Evolutionary conservation across 2,329 filamentous ascomycete species (phyloP), one percentile per base, ranked within the genome.

Genomic region (Botrytis deweyae): DNA sequence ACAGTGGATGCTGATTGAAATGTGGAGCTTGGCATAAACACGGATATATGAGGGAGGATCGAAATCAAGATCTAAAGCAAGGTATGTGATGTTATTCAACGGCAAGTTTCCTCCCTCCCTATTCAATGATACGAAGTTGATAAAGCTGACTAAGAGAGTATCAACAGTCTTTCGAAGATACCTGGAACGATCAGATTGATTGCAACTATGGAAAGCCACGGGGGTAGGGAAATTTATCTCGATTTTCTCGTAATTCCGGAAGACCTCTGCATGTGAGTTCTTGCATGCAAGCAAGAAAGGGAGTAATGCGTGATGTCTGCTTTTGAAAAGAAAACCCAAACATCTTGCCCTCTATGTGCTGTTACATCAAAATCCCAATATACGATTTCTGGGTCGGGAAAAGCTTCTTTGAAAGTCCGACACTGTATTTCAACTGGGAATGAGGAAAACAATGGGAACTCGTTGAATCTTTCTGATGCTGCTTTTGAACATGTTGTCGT

Each of bases 141-240:
- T 0, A 4, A 12, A 14, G 4, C 5, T 7, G 10, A 42, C 4
- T 1, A 33, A 3, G 5, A 46, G 1, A 36, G 29, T 25, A 46
- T 66, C 63, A 33, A 49, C 22, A 16, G 9, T 36, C 12, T 29
- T 42, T n/a, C 63, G 63, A 25, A 49, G 14, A 12, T 49, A 66
- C 36, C 9, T 16, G 18, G 14, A 22, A 3, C 16, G 1, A 44
- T 33, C 9, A 14, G 22, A 14, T 1, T 3, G 1, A 4, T 1
- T 4, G 2, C 1, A 9, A 29, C 0, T 6, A 1, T 1, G 0
- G 33, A 22, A 1, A 0, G 20, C 0, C 0, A n/a, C 4, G 2
- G 29, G 9, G 29, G 6, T 5, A 16, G 63, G 29, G 8, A 36
- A 1, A 16, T 25, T 4, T 1, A 66, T 16, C 63, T 66, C 63